phyloP scores from a whole-genome alignment of 1,139 yeast species.

The Sugiyamaella pinicola region DNA sequence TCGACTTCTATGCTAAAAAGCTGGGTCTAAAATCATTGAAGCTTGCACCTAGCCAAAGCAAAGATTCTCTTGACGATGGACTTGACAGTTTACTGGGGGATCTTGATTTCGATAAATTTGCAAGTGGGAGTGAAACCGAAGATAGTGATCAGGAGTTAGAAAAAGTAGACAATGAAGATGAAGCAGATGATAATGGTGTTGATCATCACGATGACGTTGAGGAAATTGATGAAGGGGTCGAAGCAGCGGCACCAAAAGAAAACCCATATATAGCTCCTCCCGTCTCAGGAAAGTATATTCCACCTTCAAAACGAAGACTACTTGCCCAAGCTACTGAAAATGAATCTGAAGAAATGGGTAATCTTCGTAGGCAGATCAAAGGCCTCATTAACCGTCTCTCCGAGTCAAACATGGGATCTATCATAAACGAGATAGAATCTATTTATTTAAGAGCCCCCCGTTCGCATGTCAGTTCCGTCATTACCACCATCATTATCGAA shows the following conservation, averaged over 20 bases:
- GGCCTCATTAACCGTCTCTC: slow-evolving; percentile 85
- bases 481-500: slow-evolving; percentile 64
- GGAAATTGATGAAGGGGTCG: too few relatives aligned
- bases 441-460: slow-evolving; percentile 71
- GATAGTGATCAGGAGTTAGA: too few relatives aligned
- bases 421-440: slow-evolving; percentile 66
- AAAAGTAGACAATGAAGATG: slow-evolving; percentile 40
- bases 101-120: slow-evolving; percentile 58
- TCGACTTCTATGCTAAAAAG: slow-evolving; percentile 79
- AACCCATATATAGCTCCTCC: slow-evolving; percentile 87
- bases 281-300: slow-evolving; percentile 58
- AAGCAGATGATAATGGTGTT: slow-evolving; percentile 34
- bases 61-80: slow-evolving; percentile 58
- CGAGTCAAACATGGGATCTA: slow-evolving; percentile 75
- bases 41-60: slow-evolving; percentile 42
- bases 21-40: slow-evolving; percentile 67
- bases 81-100: slow-evolving; percentile 79
- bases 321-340: slow-evolving; percentile 28
- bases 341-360: slow-evolving; percentile 52
- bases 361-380: slow-evolving; percentile 63
- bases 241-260: slow-evolving; percentile 53
- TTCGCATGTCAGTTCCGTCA: slow-evolving; percentile 68
- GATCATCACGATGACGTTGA: slow-evolving; percentile 48
- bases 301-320: slow-evolving; percentile 71
- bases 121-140: slow-evolving; percentile 40